Evolutionary conservation across 306 rosid genomes (phyloP).

Genomic region (Rosa lucieae): DNA sequence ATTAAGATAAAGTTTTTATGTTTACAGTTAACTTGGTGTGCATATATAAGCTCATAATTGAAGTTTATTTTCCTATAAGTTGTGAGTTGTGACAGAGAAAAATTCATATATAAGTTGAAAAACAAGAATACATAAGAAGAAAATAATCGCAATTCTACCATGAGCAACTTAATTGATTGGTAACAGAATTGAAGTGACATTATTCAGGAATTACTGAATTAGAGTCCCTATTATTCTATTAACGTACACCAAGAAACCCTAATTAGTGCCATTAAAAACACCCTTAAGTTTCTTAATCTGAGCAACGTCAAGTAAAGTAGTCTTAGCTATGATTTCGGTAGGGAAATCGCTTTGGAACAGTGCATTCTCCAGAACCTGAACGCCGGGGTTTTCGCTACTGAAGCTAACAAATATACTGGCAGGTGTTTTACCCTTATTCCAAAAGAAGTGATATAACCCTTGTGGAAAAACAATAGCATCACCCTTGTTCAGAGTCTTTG

Average conservation of each 20-base stretch:
- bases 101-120: neutral
- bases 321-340: neutral
- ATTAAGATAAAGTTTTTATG: no score
- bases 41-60: neutral
- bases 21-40: no score
- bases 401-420: neutral
- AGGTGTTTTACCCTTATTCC: neutral
- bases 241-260: neutral
- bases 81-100: neutral
- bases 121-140: neutral
- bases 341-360: neutral
- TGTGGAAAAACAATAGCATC: neutral
- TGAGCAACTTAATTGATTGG: neutral
- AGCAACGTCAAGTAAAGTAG: neutral
- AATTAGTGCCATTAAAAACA: neutral
- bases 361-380: neutral
- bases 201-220: neutral
- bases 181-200: neutral
- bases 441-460: constrained; percentile 1
- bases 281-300: constrained; percentile 1
- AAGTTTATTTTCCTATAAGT: neutral
- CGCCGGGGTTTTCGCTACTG: neutral
- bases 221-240: neutral
- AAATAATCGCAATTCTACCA: neutral
- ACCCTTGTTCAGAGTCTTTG: neutral